phyloP scores from a whole-genome alignment of 192 early-diverging fungal species.

The Coemansia sp. region DNA sequence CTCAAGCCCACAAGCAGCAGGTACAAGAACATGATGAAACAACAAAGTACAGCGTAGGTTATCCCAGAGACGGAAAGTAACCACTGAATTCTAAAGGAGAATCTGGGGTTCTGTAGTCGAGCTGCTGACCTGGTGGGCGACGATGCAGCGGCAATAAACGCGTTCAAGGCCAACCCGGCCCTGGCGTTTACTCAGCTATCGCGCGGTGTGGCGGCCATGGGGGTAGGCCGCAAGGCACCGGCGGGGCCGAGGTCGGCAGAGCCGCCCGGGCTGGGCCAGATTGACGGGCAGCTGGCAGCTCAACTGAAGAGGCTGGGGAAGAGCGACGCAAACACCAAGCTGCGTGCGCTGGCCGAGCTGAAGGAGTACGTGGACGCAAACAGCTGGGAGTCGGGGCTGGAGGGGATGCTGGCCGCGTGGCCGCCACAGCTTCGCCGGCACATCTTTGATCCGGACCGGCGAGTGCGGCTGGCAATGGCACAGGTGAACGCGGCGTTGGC shows the following conservation, averaged over 20 bases:
- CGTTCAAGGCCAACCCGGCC: conserved; percentile 51
- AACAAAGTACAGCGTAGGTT: neutral
- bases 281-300: conserved; percentile 58
- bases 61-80: too few species aligned
- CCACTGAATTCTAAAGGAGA: neutral
- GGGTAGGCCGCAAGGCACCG: too few species aligned
- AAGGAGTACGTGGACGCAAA: conserved; percentile 51
- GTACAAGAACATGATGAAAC: conserved; percentile 37
- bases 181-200: conserved; percentile 66
- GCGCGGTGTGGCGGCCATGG: too few species aligned
- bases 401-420: conserved; percentile 44
- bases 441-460: conserved; percentile 75
- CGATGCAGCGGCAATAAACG: conserved; percentile 31
- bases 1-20: conserved; percentile 80
- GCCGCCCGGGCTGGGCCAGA: conserved; percentile 43
- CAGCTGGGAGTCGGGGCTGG: conserved; percentile 48
- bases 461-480: conserved; percentile 67
- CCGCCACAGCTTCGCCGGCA: conserved; percentile 14
- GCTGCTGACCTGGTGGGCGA: conserved; percentile 39
- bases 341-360: conserved; percentile 82
- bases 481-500: conserved; percentile 64
- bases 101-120: conserved; percentile 12
- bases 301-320: conserved; percentile 84
- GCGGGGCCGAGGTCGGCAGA: conserved; percentile 2
- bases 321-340: conserved; percentile 78